A percentile compares a stretch with the other conserved stretches of the same genome.
Evolutionary conservation across 352 stramenopile species (phyloP).

Genomic region (Phytopythium ostracodes): DNA sequence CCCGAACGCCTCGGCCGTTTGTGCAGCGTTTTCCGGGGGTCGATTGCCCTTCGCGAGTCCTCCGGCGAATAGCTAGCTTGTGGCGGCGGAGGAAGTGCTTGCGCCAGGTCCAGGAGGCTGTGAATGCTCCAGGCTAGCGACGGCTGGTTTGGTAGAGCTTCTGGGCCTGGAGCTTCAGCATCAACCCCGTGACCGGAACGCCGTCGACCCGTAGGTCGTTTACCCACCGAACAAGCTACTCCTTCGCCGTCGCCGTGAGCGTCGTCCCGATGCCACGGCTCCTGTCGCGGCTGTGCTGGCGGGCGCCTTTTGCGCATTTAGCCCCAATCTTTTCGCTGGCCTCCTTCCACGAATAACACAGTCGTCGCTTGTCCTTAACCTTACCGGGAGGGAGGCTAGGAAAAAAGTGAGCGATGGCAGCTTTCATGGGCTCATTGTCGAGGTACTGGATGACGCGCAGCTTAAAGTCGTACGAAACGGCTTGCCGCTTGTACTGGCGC

Average conservation of each 20-base stretch:
- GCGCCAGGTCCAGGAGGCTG: not conserved
- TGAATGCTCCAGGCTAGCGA: not conserved
- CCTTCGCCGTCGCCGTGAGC: not conserved
- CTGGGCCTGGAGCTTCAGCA: not conserved
- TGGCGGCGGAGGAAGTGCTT: not conserved
- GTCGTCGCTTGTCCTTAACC: too few relatives aligned
- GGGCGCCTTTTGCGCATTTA: not conserved
- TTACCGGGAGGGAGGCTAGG: not conserved
- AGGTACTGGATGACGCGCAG: not conserved
- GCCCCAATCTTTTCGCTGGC: not conserved
- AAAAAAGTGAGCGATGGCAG: not conserved
- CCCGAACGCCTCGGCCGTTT: not conserved
- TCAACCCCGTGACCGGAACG: not conserved
- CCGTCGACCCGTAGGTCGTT: not conserved
- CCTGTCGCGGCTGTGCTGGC: not conserved
- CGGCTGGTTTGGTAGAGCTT: not conserved
- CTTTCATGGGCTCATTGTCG: not conserved
- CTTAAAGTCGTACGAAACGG: not conserved
- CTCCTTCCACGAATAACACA: slow-evolving; percentile 5
- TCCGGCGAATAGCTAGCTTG: not conserved
- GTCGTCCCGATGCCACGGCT: not conserved
- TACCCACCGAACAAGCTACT: not conserved
- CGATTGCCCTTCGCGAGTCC: not conserved
- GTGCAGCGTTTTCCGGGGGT: not conserved
- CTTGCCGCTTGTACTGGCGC: not conserved